These are phyloP conservation scores for Syzygium malaccense DNA, from an alignment of 441 rosid genomes.

Conservation along the genomic window DNA sequence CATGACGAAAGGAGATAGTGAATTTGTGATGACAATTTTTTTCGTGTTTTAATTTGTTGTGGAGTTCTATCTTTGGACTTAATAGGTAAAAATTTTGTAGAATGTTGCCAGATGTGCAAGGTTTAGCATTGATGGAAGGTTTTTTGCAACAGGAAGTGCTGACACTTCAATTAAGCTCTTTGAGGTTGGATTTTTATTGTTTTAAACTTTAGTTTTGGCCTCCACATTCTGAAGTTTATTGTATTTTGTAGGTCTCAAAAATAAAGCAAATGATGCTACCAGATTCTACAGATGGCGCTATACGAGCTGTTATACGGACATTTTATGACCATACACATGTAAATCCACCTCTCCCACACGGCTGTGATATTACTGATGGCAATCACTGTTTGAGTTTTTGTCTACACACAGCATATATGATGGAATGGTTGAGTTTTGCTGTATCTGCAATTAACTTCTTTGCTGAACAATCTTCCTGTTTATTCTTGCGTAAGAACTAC, in stretches of 20 bases:
- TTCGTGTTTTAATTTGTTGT: background rate
- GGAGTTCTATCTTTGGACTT: slow-evolving; percentile 10
- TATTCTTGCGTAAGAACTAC: background rate
- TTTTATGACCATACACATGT: slow-evolving; percentile 82
- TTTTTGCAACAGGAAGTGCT: slow-evolving; percentile 86
- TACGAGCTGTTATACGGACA: slow-evolving; percentile 72
- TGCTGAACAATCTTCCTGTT: background rate
- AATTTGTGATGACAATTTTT: background rate
- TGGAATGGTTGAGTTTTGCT: background rate
- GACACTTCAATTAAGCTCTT: slow-evolving; percentile 85
- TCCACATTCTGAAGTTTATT: background rate
- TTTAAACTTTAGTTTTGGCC: background rate
- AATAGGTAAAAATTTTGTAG: slow-evolving; percentile 28
- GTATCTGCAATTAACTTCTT: background rate
- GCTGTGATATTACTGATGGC: background rate
- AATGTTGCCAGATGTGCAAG: slow-evolving; percentile 84
- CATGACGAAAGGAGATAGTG: background rate
- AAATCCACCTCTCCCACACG: background rate
- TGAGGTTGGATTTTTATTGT: slow-evolving; percentile 29
- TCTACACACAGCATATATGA: background rate
- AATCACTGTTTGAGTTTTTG: background rate
- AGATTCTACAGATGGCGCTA: slow-evolving; percentile 53
- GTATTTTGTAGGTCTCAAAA: slow-evolving; percentile 47
- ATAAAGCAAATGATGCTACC: slow-evolving; percentile 76
- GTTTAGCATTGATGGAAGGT: slow-evolving; percentile 82